Evolutionary conservation across 306 rosid genomes (phyloP), one percentile per base, ranked within the genome.

Genomic region (Biancaea sappan): DNA sequence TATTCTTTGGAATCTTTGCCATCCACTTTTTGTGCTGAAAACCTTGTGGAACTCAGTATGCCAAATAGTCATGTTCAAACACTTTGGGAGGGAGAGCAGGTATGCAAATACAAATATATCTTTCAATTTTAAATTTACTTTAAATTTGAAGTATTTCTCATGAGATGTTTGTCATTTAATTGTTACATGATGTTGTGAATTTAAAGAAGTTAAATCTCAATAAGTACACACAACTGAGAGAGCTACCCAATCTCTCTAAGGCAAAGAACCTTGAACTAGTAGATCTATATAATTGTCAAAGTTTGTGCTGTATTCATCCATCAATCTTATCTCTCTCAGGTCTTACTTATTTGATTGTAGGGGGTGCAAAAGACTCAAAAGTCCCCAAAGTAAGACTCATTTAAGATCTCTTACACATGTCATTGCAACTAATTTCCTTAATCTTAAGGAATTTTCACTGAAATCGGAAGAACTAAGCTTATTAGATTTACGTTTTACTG

Each of bases 401-500:
- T 35, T 21, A 7, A 41, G 29, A 38, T 37, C 29, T 35, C 69
- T 63, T 0, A 3, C 0, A 2, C n/a, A n/a, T 0, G 3, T 3
- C 51, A 35, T 8, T 0, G 0, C 0, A 7, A 35, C 47, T 19
- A 1, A 4, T 0, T 63, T 26, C 29, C 19, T n/a, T 1, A 61
- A 25, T 32, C 0, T 63, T 7, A 37, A 9, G 16, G 9, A 63
- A 37, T 3, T 63, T 38, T 41, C 51, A n/a, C 0, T 18, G n/a
- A 7, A 10, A 0, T 5, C 48, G 0, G 28, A 41, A 8, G 12
- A 18, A 2, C 19, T 21, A 12, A 12, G 3, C 5, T 1, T 0
- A 6, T 22, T 63, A 18, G 0, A 0, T 3, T 63, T 63, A 0
- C 0, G 3, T 0, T 8, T 0, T 4, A 63, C 69, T 2, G 32